A percentile compares a stretch with the other conserved stretches of the same genome.
Evolutionary conservation across 2,329 filamentous ascomycete species (phyloP).

Genomic region (Pseudohalonectria lignicola): DNA sequence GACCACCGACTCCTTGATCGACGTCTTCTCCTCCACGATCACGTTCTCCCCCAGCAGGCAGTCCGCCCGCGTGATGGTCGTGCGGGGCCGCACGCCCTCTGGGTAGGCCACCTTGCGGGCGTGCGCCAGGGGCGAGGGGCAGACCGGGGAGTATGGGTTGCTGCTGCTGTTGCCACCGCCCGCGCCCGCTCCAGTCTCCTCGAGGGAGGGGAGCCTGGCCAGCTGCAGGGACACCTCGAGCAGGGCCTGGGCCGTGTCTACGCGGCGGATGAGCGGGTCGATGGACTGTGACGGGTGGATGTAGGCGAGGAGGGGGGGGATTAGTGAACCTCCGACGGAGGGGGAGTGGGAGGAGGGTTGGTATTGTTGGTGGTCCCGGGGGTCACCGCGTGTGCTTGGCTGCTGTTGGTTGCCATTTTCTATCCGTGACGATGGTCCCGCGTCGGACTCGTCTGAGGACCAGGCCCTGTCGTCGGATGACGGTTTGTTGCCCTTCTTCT

Average conservation of each 20-base stretch:
- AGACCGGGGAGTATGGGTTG: constrained; percentile 25
- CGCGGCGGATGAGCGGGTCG: constrained; percentile 66
- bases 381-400: constrained; percentile 5
- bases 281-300: constrained; percentile 51
- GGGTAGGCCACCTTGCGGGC: constrained; percentile 72
- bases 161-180: constrained; percentile 14
- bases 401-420: constrained; percentile 5
- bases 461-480: not conserved
- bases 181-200: constrained; percentile 43
- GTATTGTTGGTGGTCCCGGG: constrained; percentile 8
- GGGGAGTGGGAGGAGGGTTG: constrained; percentile 8
- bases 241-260: constrained; percentile 77
- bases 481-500: constrained; percentile 10
- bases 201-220: constrained; percentile 67
- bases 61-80: constrained; percentile 73
- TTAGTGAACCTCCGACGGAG: constrained; percentile 13
- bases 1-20: constrained; percentile 87
- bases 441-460: not conserved
- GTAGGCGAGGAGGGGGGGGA: constrained; percentile 73
- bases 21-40: constrained; percentile 74
- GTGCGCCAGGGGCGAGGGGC: constrained; percentile 69
- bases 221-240: constrained; percentile 74
- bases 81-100: constrained; percentile 67
- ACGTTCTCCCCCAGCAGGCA: constrained; percentile 82
- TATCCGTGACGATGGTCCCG: not conserved